Percentiles rank a stretch among this genome's conserved stretches.
Conservation (phyloP, 441 rosid genomes). For the Arabidopsis hybrid region DNA sequence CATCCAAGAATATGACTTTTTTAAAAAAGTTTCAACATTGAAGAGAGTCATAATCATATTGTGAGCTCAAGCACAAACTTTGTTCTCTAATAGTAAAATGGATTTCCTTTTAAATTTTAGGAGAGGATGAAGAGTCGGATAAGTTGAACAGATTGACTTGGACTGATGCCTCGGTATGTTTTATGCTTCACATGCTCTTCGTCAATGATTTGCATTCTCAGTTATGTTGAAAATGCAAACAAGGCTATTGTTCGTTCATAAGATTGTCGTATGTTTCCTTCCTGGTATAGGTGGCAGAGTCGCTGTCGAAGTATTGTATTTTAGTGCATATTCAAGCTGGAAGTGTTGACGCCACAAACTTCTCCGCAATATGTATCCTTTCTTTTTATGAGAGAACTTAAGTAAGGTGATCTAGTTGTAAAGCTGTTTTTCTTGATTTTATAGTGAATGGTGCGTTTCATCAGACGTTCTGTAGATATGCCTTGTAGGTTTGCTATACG, state of each 20-base stretch:
- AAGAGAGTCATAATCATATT: conserved; percentile 5
- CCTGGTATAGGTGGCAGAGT: conserved; percentile 64
- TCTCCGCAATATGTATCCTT: conserved; percentile 90
- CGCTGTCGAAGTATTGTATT: conserved; percentile 75
- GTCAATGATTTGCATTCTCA: conserved; percentile 2
- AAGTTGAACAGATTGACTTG: conserved; percentile 68
- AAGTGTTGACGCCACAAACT: conserved; percentile 69
- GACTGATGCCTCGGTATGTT: conserved; percentile 62
- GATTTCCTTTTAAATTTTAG: conserved; percentile 46
- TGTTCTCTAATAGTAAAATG: background rate
- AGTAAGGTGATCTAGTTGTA: background rate
- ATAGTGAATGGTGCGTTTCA: background rate
- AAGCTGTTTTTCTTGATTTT: conserved; percentile 1
- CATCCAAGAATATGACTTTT: conserved; percentile 9
- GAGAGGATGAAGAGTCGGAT: conserved; percentile 60
- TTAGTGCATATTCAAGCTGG: conserved; percentile 67
- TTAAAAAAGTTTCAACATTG: background rate
- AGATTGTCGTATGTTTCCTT: conserved; percentile 23
- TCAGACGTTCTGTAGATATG: background rate
- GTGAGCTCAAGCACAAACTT: conserved; percentile 7
- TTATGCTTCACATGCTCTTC: background rate
- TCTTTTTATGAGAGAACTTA: conserved; percentile 5
- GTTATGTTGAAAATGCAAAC: background rate
- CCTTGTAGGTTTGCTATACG: background rate
- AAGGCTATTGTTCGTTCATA: conserved; percentile 21